phyloP scores from a whole-genome alignment of 2,329 filamentous ascomycete species.

The Fusarium duplospermum region DNA sequence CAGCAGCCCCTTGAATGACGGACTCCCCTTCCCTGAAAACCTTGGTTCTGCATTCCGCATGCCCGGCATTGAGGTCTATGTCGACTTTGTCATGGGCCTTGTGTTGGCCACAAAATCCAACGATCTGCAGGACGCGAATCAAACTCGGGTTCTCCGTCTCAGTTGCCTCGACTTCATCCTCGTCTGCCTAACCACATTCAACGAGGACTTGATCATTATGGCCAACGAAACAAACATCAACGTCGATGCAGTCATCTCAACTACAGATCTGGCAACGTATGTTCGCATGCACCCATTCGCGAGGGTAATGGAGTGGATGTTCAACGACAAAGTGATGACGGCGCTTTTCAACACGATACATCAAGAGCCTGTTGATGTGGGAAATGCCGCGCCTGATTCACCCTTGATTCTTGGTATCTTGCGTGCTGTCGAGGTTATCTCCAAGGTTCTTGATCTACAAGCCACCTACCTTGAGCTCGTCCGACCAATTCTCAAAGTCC shows the following conservation, averaged over 20 bases:
- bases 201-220: slow-evolving; percentile 90
- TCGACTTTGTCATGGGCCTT: slow-evolving; percentile 89
- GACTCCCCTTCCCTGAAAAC: slow-evolving; percentile 86
- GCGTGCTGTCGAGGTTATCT: slow-evolving; percentile 85
- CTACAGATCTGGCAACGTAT: slow-evolving; percentile 82
- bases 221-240: slow-evolving; percentile 81
- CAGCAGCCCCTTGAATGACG: slow-evolving; percentile 74
- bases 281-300: slow-evolving; percentile 91
- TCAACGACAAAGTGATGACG: slow-evolving; percentile 88
- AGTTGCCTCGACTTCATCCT: slow-evolving; percentile 87
- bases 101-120: slow-evolving; percentile 76
- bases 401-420: slow-evolving; percentile 84
- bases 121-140: slow-evolving; percentile 73
- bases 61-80: slow-evolving; percentile 89
- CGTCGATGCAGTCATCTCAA: slow-evolving; percentile 79
- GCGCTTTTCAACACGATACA: slow-evolving; percentile 83
- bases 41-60: slow-evolving; percentile 80
- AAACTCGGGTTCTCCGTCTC: slow-evolving; percentile 79
- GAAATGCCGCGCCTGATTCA: slow-evolving; percentile 79
- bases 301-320: slow-evolving; percentile 97
- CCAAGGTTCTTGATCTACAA: slow-evolving; percentile 85
- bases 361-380: slow-evolving; percentile 78
- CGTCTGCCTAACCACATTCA: slow-evolving; percentile 85
- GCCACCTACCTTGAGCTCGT: slow-evolving; percentile 93
- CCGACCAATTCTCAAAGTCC: slow-evolving; percentile 78